A percentile compares a stretch with the other conserved stretches of the same genome.
These are phyloP conservation scores for Dalbergia cochinchinensis DNA, from an alignment of 306 rosid genomes.

Conservation along the genomic window DNA sequence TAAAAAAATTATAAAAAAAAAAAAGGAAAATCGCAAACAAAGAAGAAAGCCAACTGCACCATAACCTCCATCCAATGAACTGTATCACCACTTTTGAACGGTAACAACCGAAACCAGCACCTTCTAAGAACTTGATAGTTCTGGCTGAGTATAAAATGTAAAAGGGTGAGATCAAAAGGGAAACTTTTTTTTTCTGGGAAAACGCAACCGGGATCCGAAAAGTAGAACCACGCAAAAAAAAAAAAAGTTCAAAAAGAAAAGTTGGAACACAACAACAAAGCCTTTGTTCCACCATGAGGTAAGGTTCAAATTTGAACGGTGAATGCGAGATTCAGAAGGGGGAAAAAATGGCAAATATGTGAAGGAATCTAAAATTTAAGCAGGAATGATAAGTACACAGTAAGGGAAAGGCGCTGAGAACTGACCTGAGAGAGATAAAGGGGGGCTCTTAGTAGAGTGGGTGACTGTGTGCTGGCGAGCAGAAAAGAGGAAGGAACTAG, in stretches of 20 bases:
- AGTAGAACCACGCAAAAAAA: conserved; percentile 4
- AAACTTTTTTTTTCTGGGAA: conserved; percentile 8
- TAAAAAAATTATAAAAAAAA: background rate
- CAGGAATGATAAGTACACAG: background rate
- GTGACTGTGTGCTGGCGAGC: background rate
- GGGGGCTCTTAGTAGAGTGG: background rate
- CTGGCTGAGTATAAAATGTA: background rate
- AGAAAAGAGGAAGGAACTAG: background rate
- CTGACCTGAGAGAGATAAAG: conserved; percentile 20
- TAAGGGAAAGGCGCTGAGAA: background rate
- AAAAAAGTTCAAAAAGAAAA: background rate
- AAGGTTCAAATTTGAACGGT: conserved; percentile 4
- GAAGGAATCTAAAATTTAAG: background rate
- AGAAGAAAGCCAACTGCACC: conserved; percentile 1
- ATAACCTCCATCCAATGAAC: background rate
- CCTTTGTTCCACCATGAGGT: background rate
- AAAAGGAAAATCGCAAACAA: background rate
- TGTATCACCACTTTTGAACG: background rate
- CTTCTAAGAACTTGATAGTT: background rate
- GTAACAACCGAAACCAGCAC: background rate
- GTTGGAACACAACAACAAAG: background rate
- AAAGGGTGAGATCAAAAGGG: conserved; percentile 35
- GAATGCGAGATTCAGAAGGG: background rate
- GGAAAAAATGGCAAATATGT: too few species aligned
- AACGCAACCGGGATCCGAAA: conserved; percentile 29